Percentiles rank a stretch among this genome's conserved stretches.
Evolutionary conservation across 2,329 filamentous ascomycete genomes (phyloP).

Genomic region (Penicillium sp.): DNA sequence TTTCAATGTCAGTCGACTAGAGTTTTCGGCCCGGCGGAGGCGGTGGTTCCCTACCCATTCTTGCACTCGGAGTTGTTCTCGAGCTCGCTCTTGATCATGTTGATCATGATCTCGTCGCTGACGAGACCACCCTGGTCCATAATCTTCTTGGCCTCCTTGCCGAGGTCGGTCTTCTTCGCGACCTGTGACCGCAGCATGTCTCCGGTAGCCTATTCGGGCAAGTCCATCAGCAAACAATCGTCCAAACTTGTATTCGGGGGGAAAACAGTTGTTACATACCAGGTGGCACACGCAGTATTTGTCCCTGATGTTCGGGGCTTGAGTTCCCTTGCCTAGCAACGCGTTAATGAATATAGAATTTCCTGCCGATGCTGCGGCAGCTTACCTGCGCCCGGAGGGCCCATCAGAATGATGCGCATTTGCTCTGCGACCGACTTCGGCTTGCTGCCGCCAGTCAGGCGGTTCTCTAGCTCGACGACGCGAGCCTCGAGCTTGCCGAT

Average conservation of each 20-base stretch:
- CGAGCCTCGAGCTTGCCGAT: constrained; percentile 79
- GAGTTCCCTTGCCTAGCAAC: constrained; percentile 86
- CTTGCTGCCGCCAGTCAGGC: constrained; percentile 54
- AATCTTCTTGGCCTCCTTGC: constrained; percentile 98
- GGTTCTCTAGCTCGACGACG: constrained; percentile 77
- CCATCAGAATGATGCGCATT: constrained; percentile 96
- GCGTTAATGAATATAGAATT: constrained; percentile 16
- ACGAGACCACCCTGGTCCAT: constrained; percentile 98
- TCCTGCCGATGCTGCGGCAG: background rate
- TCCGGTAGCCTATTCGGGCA: constrained; percentile 70
- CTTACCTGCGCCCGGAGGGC: constrained; percentile 90
- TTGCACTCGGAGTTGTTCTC: constrained; percentile 92
- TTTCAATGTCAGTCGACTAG: constrained; percentile 10
- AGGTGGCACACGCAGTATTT: constrained; percentile 96
- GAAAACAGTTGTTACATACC: constrained; percentile 52
- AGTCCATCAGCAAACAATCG: constrained; percentile 10
- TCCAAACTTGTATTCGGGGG: background rate
- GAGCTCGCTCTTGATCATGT: constrained; percentile 98
- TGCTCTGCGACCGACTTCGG: constrained; percentile 54
- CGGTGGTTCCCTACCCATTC: constrained; percentile 66
- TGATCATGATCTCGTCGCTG: constrained; percentile 98
- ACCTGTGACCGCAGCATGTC: constrained; percentile 99
- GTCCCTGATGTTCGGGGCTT: constrained; percentile 97
- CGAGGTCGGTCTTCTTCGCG: constrained; percentile 91
- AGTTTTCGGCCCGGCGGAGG: constrained; percentile 12